These are phyloP conservation scores for Craspedostauros australis DNA, from an alignment of 108 stramenopile species.

Conservation along the genomic window DNA sequence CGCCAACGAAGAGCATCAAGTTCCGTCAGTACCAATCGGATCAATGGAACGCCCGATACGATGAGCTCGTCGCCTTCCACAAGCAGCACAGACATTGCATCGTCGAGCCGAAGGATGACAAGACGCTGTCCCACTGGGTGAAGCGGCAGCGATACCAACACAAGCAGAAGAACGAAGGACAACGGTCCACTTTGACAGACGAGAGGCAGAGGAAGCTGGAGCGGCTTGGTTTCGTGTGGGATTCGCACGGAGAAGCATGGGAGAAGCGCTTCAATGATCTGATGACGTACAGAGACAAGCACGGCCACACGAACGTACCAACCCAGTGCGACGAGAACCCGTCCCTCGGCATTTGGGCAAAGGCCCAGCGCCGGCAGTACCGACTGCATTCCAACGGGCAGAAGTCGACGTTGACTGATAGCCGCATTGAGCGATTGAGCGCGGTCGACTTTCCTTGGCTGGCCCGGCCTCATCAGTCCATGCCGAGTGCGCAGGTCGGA, in stretches of 20 bases:
- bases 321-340: slow-evolving; percentile 2
- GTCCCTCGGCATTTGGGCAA: slow-evolving; percentile 22
- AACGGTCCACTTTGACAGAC: slow-evolving; percentile 1
- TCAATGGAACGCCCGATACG: too few species aligned
- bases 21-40: too few species aligned
- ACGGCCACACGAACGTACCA: slow-evolving; percentile 26
- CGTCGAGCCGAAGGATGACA: too few species aligned
- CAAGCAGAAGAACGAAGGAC: slow-evolving; percentile 9
- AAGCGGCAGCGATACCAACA: too few species aligned
- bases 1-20: too few species aligned
- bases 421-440: slow-evolving; percentile 14
- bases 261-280: slow-evolving; percentile 9
- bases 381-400: slow-evolving; percentile 2
- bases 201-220: slow-evolving; percentile 5
- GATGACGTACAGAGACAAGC: slow-evolving; percentile 7
- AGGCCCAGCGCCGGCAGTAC: slow-evolving; percentile 25
- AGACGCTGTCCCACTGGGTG: too few species aligned
- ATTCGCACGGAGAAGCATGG: slow-evolving; percentile 5
- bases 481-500: too few species aligned
- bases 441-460: slow-evolving; percentile 19
- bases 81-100: too few species aligned
- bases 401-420: slow-evolving; percentile 8
- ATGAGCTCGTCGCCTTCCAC: too few species aligned
- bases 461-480: too few species aligned
- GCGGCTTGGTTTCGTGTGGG: slow-evolving; percentile 15